These are phyloP conservation scores for Cymbopogon flexuosus DNA, from an alignment of 202 grass and related monocot species.

Conservation along the genomic window DNA sequence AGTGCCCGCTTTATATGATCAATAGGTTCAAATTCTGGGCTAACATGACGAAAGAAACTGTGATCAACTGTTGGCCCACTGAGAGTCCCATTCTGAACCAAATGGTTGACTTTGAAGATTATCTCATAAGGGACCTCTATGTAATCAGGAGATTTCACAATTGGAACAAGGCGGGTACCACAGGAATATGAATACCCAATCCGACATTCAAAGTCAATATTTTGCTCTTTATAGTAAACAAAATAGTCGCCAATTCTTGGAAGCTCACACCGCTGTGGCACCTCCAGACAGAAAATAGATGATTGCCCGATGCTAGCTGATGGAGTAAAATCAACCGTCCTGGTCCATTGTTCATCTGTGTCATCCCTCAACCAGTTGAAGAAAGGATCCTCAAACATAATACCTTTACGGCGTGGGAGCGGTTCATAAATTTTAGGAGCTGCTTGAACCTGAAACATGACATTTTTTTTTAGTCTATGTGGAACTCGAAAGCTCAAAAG, in stretches of 20 bases:
- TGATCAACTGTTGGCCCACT: conserved; percentile 67
- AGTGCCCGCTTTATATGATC: conserved; percentile 63
- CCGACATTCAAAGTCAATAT: conserved; percentile 42
- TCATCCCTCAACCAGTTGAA: conserved; percentile 63
- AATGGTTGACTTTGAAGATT: conserved; percentile 74
- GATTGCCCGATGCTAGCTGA: conserved; percentile 77
- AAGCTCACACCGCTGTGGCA: conserved; percentile 37
- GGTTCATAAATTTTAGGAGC: conserved; percentile 79
- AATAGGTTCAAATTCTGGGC: conserved; percentile 34
- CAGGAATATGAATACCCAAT: conserved; percentile 54
- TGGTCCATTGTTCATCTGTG: conserved; percentile 72
- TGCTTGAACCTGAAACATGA: conserved; percentile 50
- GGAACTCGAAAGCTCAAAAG: conserved; percentile 9
- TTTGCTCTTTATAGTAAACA: conserved; percentile 56
- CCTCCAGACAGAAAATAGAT: conserved; percentile 65
- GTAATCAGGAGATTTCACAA: conserved; percentile 47
- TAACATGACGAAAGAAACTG: conserved; percentile 55
- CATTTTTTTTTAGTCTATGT: neutral
- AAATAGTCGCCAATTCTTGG: conserved; percentile 72
- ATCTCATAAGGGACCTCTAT: conserved; percentile 68
- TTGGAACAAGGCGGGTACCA: conserved; percentile 52
- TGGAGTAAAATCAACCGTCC: conserved; percentile 79
- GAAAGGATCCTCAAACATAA: conserved; percentile 46
- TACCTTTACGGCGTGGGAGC: neutral
- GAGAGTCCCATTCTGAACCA: conserved; percentile 87